Evolutionary conservation across 495 filamentous ascomycete species (phyloP).

Genomic region (Jackrogersella minutella): DNA sequence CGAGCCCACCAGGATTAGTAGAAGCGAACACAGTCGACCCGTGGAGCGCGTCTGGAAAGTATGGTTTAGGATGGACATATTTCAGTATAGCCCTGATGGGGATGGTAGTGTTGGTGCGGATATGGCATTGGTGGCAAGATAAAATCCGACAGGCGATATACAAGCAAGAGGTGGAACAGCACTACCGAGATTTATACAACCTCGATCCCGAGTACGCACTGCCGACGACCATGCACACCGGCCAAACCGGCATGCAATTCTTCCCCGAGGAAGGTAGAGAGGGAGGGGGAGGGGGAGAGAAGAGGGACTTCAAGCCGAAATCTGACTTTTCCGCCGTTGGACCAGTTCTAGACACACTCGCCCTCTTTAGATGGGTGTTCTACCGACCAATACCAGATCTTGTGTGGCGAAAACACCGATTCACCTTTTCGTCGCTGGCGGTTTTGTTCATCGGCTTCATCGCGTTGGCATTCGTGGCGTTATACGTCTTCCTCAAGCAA

Average conservation of each 20-base stretch:
- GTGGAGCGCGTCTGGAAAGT: slow-evolving; percentile 83
- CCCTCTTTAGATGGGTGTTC: slow-evolving; percentile 82
- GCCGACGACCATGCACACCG: slow-evolving; percentile 72
- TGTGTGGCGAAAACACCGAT: slow-evolving; percentile 65
- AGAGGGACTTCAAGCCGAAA: slow-evolving; percentile 65
- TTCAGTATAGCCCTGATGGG: slow-evolving; percentile 77
- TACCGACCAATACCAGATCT: slow-evolving; percentile 81
- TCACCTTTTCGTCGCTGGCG: slow-evolving; percentile 79
- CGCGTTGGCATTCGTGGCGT: slow-evolving; percentile 72
- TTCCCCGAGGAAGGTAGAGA: slow-evolving; percentile 67
- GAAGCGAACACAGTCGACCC: slow-evolving; percentile 81
- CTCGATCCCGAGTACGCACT: slow-evolving; percentile 69
- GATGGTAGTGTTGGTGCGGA: slow-evolving; percentile 68
- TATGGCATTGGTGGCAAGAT: slow-evolving; percentile 87
- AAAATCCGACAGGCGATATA: slow-evolving; percentile 84
- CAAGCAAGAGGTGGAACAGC: slow-evolving; percentile 72
- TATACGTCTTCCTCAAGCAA: slow-evolving; percentile 86
- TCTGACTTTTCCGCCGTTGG: slow-evolving; percentile 73
- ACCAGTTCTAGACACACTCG: slow-evolving; percentile 76
- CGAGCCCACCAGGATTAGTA: slow-evolving; percentile 72
- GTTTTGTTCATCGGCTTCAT: slow-evolving; percentile 70
- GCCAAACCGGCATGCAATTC: slow-evolving; percentile 70
- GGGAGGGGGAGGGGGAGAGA: slow-evolving; percentile 49
- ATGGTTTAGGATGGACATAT: slow-evolving; percentile 87
- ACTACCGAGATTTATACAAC: slow-evolving; percentile 61